Percentiles rank a stretch among this genome's conserved stretches.
These are phyloP conservation scores for Silene conica DNA, from an alignment of 148 eudicot genomes.

Conservation along the genomic window DNA sequence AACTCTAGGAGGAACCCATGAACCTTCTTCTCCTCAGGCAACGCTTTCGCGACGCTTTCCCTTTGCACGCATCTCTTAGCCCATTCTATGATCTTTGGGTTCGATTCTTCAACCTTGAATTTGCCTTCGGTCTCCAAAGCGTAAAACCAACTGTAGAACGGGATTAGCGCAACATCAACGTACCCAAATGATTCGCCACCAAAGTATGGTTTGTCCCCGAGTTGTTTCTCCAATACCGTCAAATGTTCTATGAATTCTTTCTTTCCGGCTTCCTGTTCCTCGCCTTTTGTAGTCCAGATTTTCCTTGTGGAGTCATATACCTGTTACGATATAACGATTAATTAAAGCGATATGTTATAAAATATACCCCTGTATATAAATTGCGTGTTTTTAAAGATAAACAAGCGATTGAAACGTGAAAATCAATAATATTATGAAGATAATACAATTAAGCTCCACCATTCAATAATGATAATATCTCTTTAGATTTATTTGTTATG, in stretches of 20 bases:
- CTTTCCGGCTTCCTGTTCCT: conserved; percentile 32
- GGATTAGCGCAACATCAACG: conserved; percentile 34
- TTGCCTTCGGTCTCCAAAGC: conserved; percentile 32
- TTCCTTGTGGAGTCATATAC: conserved; percentile 20
- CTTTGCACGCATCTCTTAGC: conserved; percentile 40
- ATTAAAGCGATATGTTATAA: too few species aligned
- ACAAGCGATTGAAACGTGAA: too few species aligned
- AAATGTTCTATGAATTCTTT: conserved; percentile 27
- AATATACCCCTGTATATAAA: too few species aligned
- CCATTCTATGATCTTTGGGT: conserved; percentile 40
- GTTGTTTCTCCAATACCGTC: conserved; percentile 32
- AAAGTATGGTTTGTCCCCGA: conserved; percentile 43
- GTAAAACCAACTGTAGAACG: conserved; percentile 39
- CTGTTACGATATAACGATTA: conserved; percentile 2
- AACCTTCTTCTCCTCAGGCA: conserved; percentile 25
- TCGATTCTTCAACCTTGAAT: conserved; percentile 31
- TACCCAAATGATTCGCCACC: conserved; percentile 44
- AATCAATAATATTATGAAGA: too few species aligned
- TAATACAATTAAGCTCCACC: too few species aligned
- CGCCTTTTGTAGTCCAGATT: conserved; percentile 36
- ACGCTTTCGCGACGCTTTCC: conserved; percentile 37
- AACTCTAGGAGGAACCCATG: conserved; percentile 16
- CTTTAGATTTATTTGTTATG: too few species aligned
- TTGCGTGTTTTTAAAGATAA: too few species aligned
- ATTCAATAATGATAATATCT: too few species aligned